Evolutionary conservation across 2,329 filamentous ascomycete species (phyloP), one percentile per base, ranked within the genome.

Genomic region (Aureobasidium sp.): DNA sequence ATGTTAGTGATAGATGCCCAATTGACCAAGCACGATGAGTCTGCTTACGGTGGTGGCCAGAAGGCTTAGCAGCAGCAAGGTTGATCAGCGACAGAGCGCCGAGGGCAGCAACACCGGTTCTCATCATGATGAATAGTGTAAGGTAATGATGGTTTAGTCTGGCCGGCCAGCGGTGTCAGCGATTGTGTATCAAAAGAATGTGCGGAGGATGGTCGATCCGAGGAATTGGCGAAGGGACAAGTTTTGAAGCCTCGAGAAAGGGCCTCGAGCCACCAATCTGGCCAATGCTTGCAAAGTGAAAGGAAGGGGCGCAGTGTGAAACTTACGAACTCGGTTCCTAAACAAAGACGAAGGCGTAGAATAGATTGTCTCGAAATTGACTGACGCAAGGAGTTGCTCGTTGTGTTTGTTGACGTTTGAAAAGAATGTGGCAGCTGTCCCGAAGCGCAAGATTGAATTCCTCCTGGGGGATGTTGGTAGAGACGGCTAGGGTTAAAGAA

Each of bases 1-100:
- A 17, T 4, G 25, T 35, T 48, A 54, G 54, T n/a, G 17, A 22
- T 17, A 11, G 6, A n/a, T 22, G 17, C 22, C 6, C 47, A 37
- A 55, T 38, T 40, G 24, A 41, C 21, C 24, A 42, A 42, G n/a
- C 27, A 47, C 37, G 25, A 44, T 35, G 57, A 55, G 40, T 57
- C 25, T 40, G 50, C 62, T 47, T 64, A 68, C 66, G 45, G 50
- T 64, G 62, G 27, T 57, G 53, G 40, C 45, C 50, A 40, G 41
- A 53, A 29, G 67, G 72, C 61, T 75, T 70, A 42, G 71, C 72
- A 56, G 63, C 63, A 27, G 67, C 66, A 42, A 74, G 61, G 45
- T 66, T 64, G 29, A 52, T 24, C 32, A 56, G 51, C 38, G 56
- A 56, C 41, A 56, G 40, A 52, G 55, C 56, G 41, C 42, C 44